Evolutionary conservation across 1,284 basidiomycete species (phyloP), one percentile per base, ranked within the genome.

Genomic region (Neotropicomus parvogracilis): DNA sequence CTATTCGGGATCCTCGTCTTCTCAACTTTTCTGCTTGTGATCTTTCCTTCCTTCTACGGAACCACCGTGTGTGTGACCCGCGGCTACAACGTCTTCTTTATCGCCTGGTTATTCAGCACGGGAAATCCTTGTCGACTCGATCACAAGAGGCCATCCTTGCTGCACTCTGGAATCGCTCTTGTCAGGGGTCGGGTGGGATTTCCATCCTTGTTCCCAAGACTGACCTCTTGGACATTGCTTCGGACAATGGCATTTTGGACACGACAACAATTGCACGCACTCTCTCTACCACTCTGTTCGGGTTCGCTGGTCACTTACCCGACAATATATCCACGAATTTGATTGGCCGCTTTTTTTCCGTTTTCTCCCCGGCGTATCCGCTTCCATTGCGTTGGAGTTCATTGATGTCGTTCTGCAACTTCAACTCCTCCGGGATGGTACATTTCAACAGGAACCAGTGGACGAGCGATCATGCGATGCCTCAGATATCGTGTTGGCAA

Each of bases 51-150:
- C 42, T 55, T 39, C 52, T 55, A 14, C 57, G 63, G 34, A 52
- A 54, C 13, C 62, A 66, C 48, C 46, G 29, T 5, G 20, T 44
- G n/a, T 65, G 45, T 34, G 55, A 66, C 24, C 50, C 58, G 3
- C 43, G 57, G 21, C 16, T 73, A 10, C 55, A 63, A 21, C 48
- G 42, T n/a, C 31, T 67, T 1, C 53, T 75, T 5, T 66, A 62
- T 50, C 53, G 50, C 27, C 31, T 64, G 19, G 54, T 69, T 13
- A 32, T 69, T 17, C 45, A 50, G 11, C 14, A 54, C 9, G 53
- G 56, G 2, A 10, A 1, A 12, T 10, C 2, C 16, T 42, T 63
- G 20, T 56, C 64, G 13, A 35, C 33, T 6, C 46, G 16, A 45
- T 58, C 60, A 8, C 63, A 52, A 43, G 53, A 56, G 31, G 34